Evolutionary conservation across 139 green algal genomes (phyloP), one percentile per base, ranked within the genome.

Genomic region (Zygnema cylindricum): DNA sequence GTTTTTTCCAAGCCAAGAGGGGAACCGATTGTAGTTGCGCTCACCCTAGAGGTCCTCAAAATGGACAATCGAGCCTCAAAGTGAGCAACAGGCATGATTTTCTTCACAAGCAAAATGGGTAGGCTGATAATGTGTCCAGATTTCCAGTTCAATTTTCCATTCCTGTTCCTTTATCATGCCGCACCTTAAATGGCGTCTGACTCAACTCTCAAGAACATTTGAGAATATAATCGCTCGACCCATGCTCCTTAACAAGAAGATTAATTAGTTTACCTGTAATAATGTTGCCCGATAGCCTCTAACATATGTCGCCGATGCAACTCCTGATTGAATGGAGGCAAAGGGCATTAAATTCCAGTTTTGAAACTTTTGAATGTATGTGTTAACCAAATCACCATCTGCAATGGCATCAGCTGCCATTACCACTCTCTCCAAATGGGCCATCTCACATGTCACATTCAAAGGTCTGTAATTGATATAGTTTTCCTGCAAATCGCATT

Each of bases 1-100:
- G 92, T 96, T 96, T 77, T 96, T 95, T 82, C 97, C 97, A 77
- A 99, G 93, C 95, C 96, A 99, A 25, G 95, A 93, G 1, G 95
- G 95, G 93, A 99, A 99, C 36, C 96, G 95, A 90, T 85, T 90
- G 81, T 92, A 88, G 77, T 94, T 92, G 38, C 42, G 81, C 63
- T 93, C 92, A 21, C 85, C 81, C 77, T 85, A 7, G 41, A 85
- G 21, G 21, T 49, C 7, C 35, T n/a, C 54, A 85, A 55, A 7
- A 85, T 7, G 36, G 16, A 79, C 71, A 11, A 55, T 16, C 7
- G 7, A 79, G 11, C 42, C 36, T n/a, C n/a, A n/a, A n/a, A n/a
- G n/a, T n/a, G n/a, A n/a, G n/a, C n/a, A n/a, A 41, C 43, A 30
- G 42, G 71, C 71, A 7, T 79, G 36, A 55, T 79, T 79, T 42